Conservation (phyloP, 139 green algal genomes). For the Nannochloris sp. region DNA sequence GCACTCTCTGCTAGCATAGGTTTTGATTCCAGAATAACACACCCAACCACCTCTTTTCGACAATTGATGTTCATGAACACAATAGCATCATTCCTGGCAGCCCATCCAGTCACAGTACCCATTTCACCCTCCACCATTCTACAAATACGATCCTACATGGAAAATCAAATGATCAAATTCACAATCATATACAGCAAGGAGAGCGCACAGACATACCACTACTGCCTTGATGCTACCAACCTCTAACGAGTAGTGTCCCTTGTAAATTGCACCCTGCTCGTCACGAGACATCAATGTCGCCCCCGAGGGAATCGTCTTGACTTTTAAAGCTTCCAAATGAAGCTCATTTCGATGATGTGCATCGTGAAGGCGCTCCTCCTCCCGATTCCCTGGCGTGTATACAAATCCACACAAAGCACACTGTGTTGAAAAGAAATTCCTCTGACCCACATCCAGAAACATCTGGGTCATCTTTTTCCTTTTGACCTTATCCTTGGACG, state of each 20-base stretch:
- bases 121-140: neutral
- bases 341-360: slow-evolving; percentile 17
- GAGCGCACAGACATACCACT: slow-evolving; percentile 25
- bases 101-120: neutral
- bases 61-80: neutral
- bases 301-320: slow-evolving; percentile 18
- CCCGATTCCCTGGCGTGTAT: slow-evolving; percentile 29
- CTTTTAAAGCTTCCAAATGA: neutral
- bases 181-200: neutral
- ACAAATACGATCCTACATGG: neutral
- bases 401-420: slow-evolving; percentile 35
- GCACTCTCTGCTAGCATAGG: neutral
- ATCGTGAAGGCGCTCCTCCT: slow-evolving; percentile 35
- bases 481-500: neutral
- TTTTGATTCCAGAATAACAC: neutral
- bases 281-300: slow-evolving; percentile 7
- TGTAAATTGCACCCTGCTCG: neutral
- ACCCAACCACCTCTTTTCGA: neutral
- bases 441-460: slow-evolving; percentile 39
- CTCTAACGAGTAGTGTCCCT: slow-evolving; percentile 7
- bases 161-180: neutral
- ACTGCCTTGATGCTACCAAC: neutral
- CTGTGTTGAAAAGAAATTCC: slow-evolving; percentile 26
- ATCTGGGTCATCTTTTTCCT: slow-evolving; percentile 19
- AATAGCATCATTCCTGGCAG: neutral